A percentile compares a stretch with the other conserved stretches of the same genome.
These are phyloP conservation scores for Triangularia setosa DNA, from an alignment of 2,329 filamentous ascomycete genomes.

Conservation along the genomic window DNA sequence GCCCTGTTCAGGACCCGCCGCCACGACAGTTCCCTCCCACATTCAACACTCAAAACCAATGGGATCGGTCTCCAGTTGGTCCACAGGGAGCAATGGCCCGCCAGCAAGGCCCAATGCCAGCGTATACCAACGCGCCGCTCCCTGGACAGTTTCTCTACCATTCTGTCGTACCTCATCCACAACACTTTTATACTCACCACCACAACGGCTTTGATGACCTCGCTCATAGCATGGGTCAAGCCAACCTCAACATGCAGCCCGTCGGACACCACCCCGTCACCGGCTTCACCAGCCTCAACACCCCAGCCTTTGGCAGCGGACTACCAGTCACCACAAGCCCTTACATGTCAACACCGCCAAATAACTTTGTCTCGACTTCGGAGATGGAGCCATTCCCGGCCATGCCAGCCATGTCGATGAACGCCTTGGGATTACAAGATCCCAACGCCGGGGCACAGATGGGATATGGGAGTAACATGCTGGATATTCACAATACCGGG, in stretches of 20 bases:
- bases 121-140: slow-evolving; percentile 16
- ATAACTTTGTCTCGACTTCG: slow-evolving; percentile 31
- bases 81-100: slow-evolving; percentile 17
- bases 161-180: slow-evolving; percentile 13
- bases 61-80: slow-evolving; percentile 21
- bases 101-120: slow-evolving; percentile 19
- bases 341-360: slow-evolving; percentile 23
- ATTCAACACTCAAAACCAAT: slow-evolving; percentile 33
- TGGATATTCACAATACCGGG: slow-evolving; percentile 30
- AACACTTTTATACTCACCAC: slow-evolving; percentile 11
- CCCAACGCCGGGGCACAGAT: slow-evolving; percentile 25
- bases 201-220: slow-evolving; percentile 16
- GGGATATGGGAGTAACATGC: slow-evolving; percentile 31
- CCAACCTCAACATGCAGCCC: slow-evolving; percentile 15
- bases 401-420: slow-evolving; percentile 26
- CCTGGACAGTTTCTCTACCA: slow-evolving; percentile 15
- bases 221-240: slow-evolving; percentile 8
- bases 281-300: slow-evolving; percentile 24
- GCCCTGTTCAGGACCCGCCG: slow-evolving; percentile 58
- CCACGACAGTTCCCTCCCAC: slow-evolving; percentile 36
- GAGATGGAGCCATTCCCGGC: slow-evolving; percentile 37
- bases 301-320: slow-evolving; percentile 12
- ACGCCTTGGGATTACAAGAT: slow-evolving; percentile 39
- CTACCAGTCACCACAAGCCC: slow-evolving; percentile 16
- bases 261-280: slow-evolving; percentile 11